Base-by-base conservation (phyloP, 164 flowering plant species). In the Vitis labrusca region DNA sequence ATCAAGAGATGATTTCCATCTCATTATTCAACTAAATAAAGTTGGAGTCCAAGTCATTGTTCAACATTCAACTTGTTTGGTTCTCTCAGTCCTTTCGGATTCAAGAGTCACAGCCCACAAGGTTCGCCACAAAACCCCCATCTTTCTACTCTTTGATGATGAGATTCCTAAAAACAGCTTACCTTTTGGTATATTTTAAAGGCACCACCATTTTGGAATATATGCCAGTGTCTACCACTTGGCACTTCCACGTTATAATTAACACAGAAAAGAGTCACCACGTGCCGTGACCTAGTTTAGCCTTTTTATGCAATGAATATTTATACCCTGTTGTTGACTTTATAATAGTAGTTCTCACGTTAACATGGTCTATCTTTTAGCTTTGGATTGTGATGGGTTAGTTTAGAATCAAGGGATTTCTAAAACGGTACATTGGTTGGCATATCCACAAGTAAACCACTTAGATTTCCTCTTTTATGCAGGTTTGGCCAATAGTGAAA, bases 31-130 rank as follows among this genome's bases (percentile, higher is more conserved):
- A 76, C 64, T 57, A 62, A 78, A 68, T 30, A 66, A 79, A 71
- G 73, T 85, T 85, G 90, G 83, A 79, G 75, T 88, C 92, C 90
- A 77, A 62, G 88, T 90, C 94, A 89, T 78, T 74, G 65, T 79
- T 79, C 91, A 88, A 80, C 84, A 77, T 73, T 72, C 67, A 73
- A 75, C 60, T 70, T 70, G 70, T 17, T 63, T 72, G 61, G 61
- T 77, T 44, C 50, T 69, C 17, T 64, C 64, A 50, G 77, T 64
- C 67, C 32, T 68, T 77, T 74, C 73, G 15, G 64, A 68, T 64
- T 69, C 78, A 67, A 59, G 58, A 75, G 73, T 76, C 83, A 71
- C 68, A 73, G 61, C 62, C 69, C 73, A 82, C 77, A 76, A 82
- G 83, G 77, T 78, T 81, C 80, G 82, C 89, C 86, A 85, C 86